phyloP scores from a whole-genome alignment of 2,329 filamentous ascomycete species.

The Arthroderma sp. region DNA sequence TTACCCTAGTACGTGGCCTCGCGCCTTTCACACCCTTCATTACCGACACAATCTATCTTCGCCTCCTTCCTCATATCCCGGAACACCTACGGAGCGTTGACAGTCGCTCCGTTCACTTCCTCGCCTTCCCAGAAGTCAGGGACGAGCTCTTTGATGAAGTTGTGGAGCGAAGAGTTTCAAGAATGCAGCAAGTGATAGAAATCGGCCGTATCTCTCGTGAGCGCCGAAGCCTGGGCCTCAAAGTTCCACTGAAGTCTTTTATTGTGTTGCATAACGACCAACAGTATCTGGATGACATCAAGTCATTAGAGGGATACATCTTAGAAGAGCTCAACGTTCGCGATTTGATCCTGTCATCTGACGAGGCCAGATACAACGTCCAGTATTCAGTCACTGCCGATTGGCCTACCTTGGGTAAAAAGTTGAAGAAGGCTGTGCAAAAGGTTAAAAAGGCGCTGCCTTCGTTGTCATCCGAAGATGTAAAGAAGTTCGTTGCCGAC shows the following conservation, averaged over 20 bases:
- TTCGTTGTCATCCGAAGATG: constrained; percentile 61
- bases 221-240: constrained; percentile 68
- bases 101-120: constrained; percentile 78
- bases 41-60: constrained; percentile 84
- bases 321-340: constrained; percentile 83
- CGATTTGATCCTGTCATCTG: constrained; percentile 68
- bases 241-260: constrained; percentile 79
- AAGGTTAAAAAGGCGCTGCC: constrained; percentile 87
- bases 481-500: constrained; percentile 61
- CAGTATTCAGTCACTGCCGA: constrained; percentile 83
- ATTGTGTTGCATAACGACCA: constrained; percentile 76
- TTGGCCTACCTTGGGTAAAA: constrained; percentile 90
- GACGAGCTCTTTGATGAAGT: constrained; percentile 76
- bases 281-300: constrained; percentile 75
- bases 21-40: constrained; percentile 95
- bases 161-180: constrained; percentile 71
- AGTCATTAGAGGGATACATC: constrained; percentile 76
- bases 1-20: constrained; percentile 72
- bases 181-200: constrained; percentile 95
- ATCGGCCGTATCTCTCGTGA: constrained; percentile 77
- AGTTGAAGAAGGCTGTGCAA: constrained; percentile 86
- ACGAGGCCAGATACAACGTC: constrained; percentile 84
- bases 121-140: constrained; percentile 76
- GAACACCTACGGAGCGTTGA: constrained; percentile 57
- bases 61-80: constrained; percentile 69